phyloP scores from a whole-genome alignment of 1,284 basidiomycete species.

The Schizophyllum amplum region DNA sequence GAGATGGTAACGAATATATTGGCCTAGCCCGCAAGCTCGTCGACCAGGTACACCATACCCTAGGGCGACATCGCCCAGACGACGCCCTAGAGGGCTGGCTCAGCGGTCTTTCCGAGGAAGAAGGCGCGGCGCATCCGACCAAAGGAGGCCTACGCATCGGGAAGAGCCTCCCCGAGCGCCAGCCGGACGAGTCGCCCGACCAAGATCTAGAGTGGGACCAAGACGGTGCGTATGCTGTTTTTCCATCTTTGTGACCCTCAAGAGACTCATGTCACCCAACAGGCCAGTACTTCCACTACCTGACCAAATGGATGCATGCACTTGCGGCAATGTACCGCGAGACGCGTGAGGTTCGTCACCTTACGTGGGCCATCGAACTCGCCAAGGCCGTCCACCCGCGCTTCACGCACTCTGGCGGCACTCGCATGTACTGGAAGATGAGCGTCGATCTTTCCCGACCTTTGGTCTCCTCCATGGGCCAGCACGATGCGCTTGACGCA shows the following conservation, averaged over 20 bases:
- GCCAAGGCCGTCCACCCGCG: not conserved
- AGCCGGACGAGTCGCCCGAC: not conserved
- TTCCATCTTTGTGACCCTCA: no score
- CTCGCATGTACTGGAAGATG: not conserved
- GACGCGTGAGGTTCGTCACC: not conserved
- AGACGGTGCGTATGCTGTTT: not conserved
- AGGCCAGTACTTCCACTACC: not conserved
- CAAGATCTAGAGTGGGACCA: not conserved
- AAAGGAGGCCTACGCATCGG: not conserved
- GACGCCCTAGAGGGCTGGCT: not conserved
- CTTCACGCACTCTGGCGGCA: not conserved
- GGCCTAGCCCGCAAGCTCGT: not conserved
- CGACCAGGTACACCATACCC: not conserved
- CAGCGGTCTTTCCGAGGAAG: not conserved
- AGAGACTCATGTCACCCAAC: no score
- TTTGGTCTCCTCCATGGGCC: not conserved
- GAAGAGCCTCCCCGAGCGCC: not conserved
- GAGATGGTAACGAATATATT: not conserved
- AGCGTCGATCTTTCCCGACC: not conserved
- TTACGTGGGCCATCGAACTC: not conserved
- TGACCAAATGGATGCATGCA: not conserved
- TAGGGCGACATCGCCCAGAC: not conserved
- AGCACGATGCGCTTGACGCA: not conserved
- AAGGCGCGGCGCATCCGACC: not conserved
- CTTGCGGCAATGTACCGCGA: not conserved